Conservation (phyloP, 495 filamentous ascomycete species). For the Neurospora sp. region DNA sequence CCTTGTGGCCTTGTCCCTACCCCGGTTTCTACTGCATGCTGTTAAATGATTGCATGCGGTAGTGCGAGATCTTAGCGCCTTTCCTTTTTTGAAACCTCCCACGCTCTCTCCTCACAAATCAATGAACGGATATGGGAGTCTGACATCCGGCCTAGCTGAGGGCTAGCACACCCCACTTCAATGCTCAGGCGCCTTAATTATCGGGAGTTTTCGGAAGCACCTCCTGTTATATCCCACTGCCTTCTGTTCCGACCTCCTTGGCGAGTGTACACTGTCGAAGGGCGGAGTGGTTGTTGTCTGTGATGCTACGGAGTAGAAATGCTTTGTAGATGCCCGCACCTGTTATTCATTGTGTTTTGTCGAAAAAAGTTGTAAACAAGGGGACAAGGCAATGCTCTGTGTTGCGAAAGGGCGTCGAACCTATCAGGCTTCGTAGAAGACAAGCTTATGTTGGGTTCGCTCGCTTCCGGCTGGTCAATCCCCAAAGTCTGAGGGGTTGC, state of each 20-base stretch:
- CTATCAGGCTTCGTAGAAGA: background rate
- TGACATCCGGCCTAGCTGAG: background rate
- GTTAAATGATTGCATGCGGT: background rate
- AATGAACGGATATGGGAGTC: background rate
- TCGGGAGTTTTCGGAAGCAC: background rate
- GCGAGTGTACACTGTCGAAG: background rate
- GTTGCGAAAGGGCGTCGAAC: background rate
- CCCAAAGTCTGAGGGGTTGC: background rate
- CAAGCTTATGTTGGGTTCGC: background rate
- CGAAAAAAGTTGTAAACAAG: background rate
- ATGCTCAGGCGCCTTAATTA: background rate
- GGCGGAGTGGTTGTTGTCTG: background rate
- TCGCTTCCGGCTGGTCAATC: background rate
- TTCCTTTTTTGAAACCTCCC: background rate
- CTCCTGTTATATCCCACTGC: background rate
- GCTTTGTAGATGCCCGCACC: background rate
- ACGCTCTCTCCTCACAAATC: background rate
- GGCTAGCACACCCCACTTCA: background rate
- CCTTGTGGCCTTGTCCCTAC: background rate
- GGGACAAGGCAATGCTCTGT: background rate
- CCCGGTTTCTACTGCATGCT: background rate
- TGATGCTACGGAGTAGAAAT: background rate
- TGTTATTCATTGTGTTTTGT: background rate
- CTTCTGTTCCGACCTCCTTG: background rate
- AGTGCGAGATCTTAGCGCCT: background rate